Conservation (phyloP, 192 early-diverging fungal species). For the Obelidium mucronatum region DNA sequence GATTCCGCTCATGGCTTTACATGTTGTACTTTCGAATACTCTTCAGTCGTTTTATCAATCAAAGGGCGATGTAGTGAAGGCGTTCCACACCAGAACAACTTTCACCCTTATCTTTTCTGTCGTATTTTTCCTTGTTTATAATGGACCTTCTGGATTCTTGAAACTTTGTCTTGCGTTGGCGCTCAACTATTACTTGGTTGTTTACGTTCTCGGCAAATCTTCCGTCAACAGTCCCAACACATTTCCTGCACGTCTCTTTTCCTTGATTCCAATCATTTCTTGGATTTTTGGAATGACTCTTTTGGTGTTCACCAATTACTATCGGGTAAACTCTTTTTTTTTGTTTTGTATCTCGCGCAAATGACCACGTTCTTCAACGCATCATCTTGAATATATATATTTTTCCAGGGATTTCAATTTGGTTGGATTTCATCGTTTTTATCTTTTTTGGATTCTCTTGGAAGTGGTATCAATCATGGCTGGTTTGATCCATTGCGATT, state of each 20-base stretch:
- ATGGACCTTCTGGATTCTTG: slow-evolving; percentile 59
- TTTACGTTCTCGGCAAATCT: slow-evolving; percentile 50
- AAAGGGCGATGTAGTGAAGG: not conserved
- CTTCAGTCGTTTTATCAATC: slow-evolving; percentile 33
- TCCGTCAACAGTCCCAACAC: no score
- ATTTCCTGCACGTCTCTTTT: not conserved
- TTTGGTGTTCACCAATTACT: slow-evolving; percentile 81
- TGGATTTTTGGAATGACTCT: slow-evolving; percentile 86
- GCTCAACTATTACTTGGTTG: slow-evolving; percentile 74
- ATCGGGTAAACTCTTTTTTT: slow-evolving; percentile 61
- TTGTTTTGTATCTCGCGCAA: slow-evolving; percentile 2
- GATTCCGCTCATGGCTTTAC: slow-evolving; percentile 48
- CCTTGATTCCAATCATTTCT: slow-evolving; percentile 67
- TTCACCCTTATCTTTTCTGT: slow-evolving; percentile 68
- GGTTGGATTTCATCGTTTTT: not conserved
- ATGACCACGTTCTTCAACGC: no score
- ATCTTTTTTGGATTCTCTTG: slow-evolving; percentile 59
- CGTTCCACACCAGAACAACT: slow-evolving; percentile 65
- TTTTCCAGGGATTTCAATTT: slow-evolving; percentile 11
- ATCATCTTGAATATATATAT: not conserved
- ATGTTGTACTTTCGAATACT: slow-evolving; percentile 59
- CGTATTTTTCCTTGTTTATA: slow-evolving; percentile 56
- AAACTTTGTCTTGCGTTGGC: slow-evolving; percentile 74
- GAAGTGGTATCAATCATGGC: slow-evolving; percentile 74
- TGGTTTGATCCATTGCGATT: slow-evolving; percentile 95